These are phyloP conservation scores for Turritis glabra DNA, from an alignment of 345 rosid genomes.

Conservation along the genomic window DNA sequence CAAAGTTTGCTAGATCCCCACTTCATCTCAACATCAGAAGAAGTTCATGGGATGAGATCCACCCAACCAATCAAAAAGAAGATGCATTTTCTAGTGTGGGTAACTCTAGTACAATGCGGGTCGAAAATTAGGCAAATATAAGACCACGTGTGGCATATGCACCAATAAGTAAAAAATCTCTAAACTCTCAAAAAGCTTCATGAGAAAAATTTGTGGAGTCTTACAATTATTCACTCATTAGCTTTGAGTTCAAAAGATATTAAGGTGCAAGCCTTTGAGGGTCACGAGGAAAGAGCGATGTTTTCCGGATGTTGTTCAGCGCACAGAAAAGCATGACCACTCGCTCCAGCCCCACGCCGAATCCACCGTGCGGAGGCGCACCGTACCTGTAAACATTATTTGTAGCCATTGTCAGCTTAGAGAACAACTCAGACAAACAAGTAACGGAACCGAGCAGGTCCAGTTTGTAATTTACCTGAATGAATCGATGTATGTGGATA, in stretches of 20 bases:
- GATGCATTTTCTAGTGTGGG: no score
- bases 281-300: constrained; percentile 89
- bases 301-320: constrained; percentile 71
- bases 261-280: constrained; percentile 73
- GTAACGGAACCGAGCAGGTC: background rate
- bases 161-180: background rate
- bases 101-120: no score
- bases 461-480: constrained; percentile 58
- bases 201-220: constrained; percentile 7
- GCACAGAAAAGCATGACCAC: constrained; percentile 89
- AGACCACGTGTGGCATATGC: no score
- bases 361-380: constrained; percentile 91
- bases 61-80: no score
- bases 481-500: constrained; percentile 75
- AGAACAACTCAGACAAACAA: background rate
- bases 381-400: constrained; percentile 58
- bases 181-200: background rate
- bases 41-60: no score
- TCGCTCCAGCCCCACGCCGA: constrained; percentile 82
- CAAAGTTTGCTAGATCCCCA: no score
- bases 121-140: no score
- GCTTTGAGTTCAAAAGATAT: background rate
- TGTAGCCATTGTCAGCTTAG: background rate
- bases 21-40: no score
- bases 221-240: background rate